Conservation (phyloP, 140 eudicot species). For the Erigeron philadelphicus region DNA sequence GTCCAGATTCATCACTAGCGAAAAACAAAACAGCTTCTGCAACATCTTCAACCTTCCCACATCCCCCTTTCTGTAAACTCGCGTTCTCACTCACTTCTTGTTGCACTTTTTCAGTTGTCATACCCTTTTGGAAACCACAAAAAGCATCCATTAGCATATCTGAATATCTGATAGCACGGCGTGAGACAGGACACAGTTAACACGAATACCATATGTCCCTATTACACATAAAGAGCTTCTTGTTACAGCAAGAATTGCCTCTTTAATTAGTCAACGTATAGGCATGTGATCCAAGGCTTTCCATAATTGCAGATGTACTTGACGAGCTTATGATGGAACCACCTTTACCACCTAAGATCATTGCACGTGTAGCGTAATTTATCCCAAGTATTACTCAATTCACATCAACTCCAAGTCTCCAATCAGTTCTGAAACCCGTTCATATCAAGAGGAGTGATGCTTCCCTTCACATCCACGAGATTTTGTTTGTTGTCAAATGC, state of each 20-base stretch:
- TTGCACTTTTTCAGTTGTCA: slow-evolving; percentile 42
- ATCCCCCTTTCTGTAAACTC: slow-evolving; percentile 58
- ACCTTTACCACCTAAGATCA: slow-evolving; percentile 34
- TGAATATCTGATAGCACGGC: slow-evolving; percentile 69
- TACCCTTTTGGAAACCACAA: slow-evolving; percentile 31
- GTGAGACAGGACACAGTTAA: slow-evolving; percentile 68
- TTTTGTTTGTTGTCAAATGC: background rate
- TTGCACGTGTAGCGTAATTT: slow-evolving; percentile 50
- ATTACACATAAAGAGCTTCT: slow-evolving; percentile 56
- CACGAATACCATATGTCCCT: slow-evolving; percentile 65
- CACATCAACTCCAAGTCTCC: slow-evolving; percentile 31
- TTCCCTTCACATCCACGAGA: slow-evolving; percentile 31
- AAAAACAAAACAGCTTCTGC: slow-evolving; percentile 69
- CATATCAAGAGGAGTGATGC: slow-evolving; percentile 40
- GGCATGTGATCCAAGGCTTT: slow-evolving; percentile 69
- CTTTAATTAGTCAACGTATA: slow-evolving; percentile 59
- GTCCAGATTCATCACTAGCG: slow-evolving; percentile 75
- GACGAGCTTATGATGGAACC: slow-evolving; percentile 50
- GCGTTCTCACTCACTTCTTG: slow-evolving; percentile 44
- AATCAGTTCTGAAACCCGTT: slow-evolving; percentile 27
- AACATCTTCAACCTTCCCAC: slow-evolving; percentile 58
- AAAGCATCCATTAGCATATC: slow-evolving; percentile 61
- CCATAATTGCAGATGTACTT: slow-evolving; percentile 51
- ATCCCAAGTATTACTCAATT: slow-evolving; percentile 46
- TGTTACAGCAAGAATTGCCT: slow-evolving; percentile 52